Evolutionary conservation across 2,329 filamentous ascomycete genomes (phyloP).

Genomic region (Pyricularia sp.): DNA sequence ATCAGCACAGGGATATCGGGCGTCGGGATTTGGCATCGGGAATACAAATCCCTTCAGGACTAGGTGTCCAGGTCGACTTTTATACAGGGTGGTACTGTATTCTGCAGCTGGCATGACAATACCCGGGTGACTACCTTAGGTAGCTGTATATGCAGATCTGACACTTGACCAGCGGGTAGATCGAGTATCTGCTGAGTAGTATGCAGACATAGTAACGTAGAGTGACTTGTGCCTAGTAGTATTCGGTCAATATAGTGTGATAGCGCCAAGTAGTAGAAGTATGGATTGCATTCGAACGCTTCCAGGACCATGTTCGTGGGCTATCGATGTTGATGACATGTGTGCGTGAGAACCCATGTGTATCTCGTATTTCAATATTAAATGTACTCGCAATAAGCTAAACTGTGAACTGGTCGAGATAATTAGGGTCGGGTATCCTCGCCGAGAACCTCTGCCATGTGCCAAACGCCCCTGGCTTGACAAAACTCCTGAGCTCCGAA

Average conservation of each 20-base stretch:
- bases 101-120: not conserved
- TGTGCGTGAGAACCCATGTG: not conserved
- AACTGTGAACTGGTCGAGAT: not conserved
- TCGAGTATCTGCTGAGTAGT: not conserved
- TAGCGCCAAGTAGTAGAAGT: not conserved
- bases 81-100: not conserved
- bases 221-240: not conserved
- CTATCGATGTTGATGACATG: not conserved
- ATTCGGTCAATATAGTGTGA: not conserved
- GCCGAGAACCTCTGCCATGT: not conserved
- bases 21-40: not conserved
- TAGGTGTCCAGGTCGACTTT: too few species aligned
- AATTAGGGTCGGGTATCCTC: not conserved
- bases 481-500: too few species aligned
- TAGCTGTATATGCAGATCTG: too few species aligned
- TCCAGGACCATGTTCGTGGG: not conserved
- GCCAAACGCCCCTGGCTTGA: too few species aligned
- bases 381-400: not conserved
- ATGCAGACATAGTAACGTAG: not conserved
- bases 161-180: too few species aligned
- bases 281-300: not conserved
- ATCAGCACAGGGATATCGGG: not conserved
- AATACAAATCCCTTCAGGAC: not conserved
- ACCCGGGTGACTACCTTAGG: too few species aligned
- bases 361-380: not conserved